Evolutionary conservation across 2,329 filamentous ascomycete species (phyloP), one percentile per base, ranked within the genome.

Genomic region (Lizonia empirigonia): DNA sequence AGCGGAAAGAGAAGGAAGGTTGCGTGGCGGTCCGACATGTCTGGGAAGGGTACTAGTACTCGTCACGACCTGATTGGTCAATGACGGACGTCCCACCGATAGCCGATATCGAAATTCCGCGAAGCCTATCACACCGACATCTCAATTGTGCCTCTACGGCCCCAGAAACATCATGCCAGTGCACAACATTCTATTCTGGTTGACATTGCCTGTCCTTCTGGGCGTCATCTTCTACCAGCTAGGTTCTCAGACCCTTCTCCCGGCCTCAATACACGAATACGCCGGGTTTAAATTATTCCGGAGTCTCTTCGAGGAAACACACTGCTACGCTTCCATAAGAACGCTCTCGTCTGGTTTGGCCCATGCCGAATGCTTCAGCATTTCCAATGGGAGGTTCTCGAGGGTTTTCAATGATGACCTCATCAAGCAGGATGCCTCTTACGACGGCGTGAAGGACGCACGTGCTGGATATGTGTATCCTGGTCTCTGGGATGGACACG

Each of bases 401-500:
- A 70, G 74, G 5, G 77, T 86, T 0, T 79, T 80, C 34, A 51
- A 70, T 7, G 62, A 70, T 49, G 33, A 52, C 12, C 26, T 46
- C 8, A 46, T 41, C 24, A 46, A 51, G 42, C 49, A 51, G 22
- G 60, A 64, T 13, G 65, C 63, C 7, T 68, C 65, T 0, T 61
- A 68, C 18, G 60, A 65, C 12, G 63, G 67, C 15, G 65, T 67
- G 13, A 72, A 70, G 18, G 60, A 75, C 10, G 56, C 50, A 18
- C 63, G 62, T 13, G 58, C 70, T 5, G 85, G 84, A 0, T 79
- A 83, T 58, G 85, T 82, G 1, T 81, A 88, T 20, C 87, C 87
- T 0, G 86, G 86, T 0, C 75, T 90, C 1, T 89, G 86, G 82
- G 87, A 90, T 58, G 86, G 85, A 0, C 87, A 89, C 66, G 87